phyloP scores from a whole-genome alignment of 2,329 filamentous ascomycete species.

The Xylaria sp. region DNA sequence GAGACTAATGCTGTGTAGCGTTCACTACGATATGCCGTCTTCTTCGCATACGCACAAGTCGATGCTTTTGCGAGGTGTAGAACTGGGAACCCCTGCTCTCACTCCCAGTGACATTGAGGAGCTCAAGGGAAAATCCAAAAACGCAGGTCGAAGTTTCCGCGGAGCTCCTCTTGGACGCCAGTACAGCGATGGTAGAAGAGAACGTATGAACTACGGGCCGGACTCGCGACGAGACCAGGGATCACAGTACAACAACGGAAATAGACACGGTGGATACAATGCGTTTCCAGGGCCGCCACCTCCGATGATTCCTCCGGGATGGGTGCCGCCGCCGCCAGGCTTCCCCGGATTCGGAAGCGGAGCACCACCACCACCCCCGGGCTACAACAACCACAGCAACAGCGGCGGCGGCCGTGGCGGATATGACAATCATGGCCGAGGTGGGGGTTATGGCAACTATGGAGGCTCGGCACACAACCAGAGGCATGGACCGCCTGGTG shows the following conservation, averaged over 20 bases:
- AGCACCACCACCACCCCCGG: conserved; percentile 36
- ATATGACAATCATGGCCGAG: conserved; percentile 23
- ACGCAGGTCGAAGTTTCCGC: conserved; percentile 63
- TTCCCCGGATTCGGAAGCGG: conserved; percentile 34
- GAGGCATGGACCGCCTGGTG: conserved; percentile 19
- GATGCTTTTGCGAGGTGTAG: conserved; percentile 82
- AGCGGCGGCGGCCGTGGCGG: conserved; percentile 22
- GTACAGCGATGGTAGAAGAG: conserved; percentile 27
- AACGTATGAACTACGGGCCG: conserved; percentile 32
- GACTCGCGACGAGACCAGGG: conserved; percentile 27
- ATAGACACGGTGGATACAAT: conserved; percentile 33
- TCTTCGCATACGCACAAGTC: conserved; percentile 77
- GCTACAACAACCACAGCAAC: conserved; percentile 21
- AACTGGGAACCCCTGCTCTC: conserved; percentile 65
- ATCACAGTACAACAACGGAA: conserved; percentile 42
- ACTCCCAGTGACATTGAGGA: conserved; percentile 70
- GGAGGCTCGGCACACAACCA: conserved; percentile 27
- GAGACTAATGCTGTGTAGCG: conserved; percentile 48
- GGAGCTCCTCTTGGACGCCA: conserved; percentile 53
- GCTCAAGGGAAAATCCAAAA: conserved; percentile 59
- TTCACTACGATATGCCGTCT: conserved; percentile 77
- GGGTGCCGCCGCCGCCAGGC: conserved; percentile 38
- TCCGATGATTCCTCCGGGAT: conserved; percentile 31
- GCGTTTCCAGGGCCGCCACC: conserved; percentile 26
- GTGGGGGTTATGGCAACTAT: conserved; percentile 19